Evolutionary conservation across 2,329 filamentous ascomycete species (phyloP).

Genomic region (Pestalotiopsis sp.): DNA sequence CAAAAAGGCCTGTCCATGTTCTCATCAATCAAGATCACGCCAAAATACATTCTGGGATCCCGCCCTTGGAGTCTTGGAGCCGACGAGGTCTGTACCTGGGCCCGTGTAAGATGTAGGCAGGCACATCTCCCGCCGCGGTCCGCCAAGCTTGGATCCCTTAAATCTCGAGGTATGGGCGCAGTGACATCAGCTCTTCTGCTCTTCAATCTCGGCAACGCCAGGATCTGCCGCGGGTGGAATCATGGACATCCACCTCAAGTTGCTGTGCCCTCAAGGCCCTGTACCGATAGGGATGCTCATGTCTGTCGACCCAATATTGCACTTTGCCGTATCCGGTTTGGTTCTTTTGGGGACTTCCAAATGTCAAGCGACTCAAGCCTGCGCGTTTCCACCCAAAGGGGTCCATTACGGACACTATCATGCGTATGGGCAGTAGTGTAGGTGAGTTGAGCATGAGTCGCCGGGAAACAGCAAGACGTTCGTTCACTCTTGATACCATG

Average conservation of each 20-base stretch:
- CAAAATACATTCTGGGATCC: neutral
- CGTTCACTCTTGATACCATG: neutral
- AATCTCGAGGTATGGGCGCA: conserved; percentile 5
- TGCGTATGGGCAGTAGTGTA: neutral
- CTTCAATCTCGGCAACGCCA: conserved; percentile 18
- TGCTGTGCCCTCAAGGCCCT: neutral
- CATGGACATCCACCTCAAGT: neutral
- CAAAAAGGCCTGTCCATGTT: conserved; percentile 3
- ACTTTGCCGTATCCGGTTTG: conserved; percentile 1
- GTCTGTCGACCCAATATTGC: neutral
- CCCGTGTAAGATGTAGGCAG: conserved; percentile 10
- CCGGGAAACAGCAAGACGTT: neutral
- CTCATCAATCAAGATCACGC: neutral
- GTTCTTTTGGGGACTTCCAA: neutral
- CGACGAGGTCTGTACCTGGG: conserved; percentile 11
- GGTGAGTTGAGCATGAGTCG: conserved; percentile 5
- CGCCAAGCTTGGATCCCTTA: conserved; percentile 8
- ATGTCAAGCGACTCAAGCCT: neutral
- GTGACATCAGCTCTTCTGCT: conserved; percentile 15
- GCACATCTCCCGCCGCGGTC: conserved; percentile 17
- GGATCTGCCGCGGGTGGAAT: neutral
- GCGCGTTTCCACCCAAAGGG: neutral
- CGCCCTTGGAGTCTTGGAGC: neutral
- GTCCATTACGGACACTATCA: conserved; percentile 9
- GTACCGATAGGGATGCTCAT: conserved; percentile 7